A percentile compares a stretch with the other conserved stretches of the same genome.
phyloP scores from a whole-genome alignment of 192 early-diverging fungal species.

The Gamsiella multidivaricata region DNA sequence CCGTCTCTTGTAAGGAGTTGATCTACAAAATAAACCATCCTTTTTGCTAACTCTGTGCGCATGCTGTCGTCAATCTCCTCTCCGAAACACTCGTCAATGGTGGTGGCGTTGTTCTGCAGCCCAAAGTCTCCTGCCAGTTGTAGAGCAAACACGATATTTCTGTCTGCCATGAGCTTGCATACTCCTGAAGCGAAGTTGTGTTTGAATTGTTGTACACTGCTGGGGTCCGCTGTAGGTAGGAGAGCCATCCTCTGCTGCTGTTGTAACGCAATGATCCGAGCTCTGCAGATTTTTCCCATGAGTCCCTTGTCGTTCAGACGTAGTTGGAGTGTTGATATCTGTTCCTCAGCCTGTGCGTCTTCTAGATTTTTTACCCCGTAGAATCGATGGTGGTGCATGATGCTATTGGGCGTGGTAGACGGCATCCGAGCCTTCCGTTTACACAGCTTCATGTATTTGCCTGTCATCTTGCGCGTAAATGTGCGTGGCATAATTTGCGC shows the following conservation, averaged over 20 bases:
- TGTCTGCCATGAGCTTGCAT: slow-evolving; percentile 10
- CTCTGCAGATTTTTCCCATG: slow-evolving; percentile 1
- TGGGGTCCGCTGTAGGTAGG: neutral
- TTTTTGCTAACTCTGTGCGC: neutral
- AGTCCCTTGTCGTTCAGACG: slow-evolving; percentile 21
- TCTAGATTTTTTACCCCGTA: neutral
- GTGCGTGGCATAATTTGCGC: neutral
- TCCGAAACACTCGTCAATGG: neutral
- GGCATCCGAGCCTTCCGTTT: slow-evolving; percentile 3
- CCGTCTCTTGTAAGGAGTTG: neutral
- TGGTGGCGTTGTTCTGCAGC: neutral
- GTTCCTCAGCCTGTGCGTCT: slow-evolving; percentile 26
- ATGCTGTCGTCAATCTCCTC: too few relatives aligned
- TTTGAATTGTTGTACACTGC: neutral
- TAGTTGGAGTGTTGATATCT: slow-evolving; percentile 12
- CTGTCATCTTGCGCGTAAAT: neutral
- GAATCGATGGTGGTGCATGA: slow-evolving; percentile 16
- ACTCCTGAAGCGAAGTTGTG: slow-evolving; percentile 2
- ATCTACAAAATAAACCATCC: neutral
- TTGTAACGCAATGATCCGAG: slow-evolving; percentile 7
- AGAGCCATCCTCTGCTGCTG: neutral
- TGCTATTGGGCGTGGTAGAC: slow-evolving; percentile 6
- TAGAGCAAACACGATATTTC: neutral
- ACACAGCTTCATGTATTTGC: slow-evolving; percentile 16
- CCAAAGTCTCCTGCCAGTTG: neutral